phyloP scores from a whole-genome alignment of 257 asterid genomes.

The Solanum acaule region DNA sequence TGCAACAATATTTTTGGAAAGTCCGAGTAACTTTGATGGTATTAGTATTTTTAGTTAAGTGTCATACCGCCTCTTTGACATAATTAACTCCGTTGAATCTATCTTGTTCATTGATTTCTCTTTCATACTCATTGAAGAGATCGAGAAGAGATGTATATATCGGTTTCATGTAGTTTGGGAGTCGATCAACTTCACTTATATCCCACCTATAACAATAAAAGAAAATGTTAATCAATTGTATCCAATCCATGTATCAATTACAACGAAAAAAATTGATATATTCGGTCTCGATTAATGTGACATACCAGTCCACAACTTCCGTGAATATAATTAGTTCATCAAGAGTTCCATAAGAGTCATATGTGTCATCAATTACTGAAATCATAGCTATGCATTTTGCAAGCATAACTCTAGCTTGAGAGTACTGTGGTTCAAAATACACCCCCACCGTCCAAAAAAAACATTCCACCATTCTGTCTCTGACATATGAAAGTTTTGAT shows the following conservation, averaged over 20 bases:
- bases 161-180: background rate
- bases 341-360: conserved; percentile 1
- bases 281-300: no score
- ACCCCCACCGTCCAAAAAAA: conserved; percentile 9
- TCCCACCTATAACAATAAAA: background rate
- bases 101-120: background rate
- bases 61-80: background rate
- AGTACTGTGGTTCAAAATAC: conserved; percentile 7
- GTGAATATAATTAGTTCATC: no score
- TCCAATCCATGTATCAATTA: background rate
- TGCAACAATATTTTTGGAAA: background rate
- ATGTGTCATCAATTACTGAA: conserved; percentile 9
- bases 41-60: background rate
- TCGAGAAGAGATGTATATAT: background rate
- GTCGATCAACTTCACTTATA: background rate
- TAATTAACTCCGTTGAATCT: background rate
- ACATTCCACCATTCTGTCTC: conserved; percentile 18
- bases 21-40: no score
- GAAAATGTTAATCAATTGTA: background rate
- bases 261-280: background rate
- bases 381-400: background rate
- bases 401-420: conserved; percentile 1
- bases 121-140: background rate
- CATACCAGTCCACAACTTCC: no score
- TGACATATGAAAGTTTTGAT: conserved; percentile 1